phyloP scores from a whole-genome alignment of 108 stramenopile genomes.

The Epithemia pelagica region DNA sequence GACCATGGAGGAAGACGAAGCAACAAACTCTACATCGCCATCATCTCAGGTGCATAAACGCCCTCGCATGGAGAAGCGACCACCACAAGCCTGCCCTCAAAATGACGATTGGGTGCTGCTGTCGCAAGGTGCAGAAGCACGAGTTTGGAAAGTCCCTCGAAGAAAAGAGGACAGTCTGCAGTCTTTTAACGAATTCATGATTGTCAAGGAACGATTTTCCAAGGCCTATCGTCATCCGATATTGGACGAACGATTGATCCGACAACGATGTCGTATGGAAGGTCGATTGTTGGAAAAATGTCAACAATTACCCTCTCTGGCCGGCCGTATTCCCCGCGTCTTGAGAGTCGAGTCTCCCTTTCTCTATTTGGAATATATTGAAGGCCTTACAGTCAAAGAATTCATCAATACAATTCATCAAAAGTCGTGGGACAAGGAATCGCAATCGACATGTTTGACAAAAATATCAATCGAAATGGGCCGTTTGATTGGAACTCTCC shows the following conservation, averaged over 20 bases:
- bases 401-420: slow-evolving; percentile 22
- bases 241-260: slow-evolving; percentile 86
- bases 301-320: background rate
- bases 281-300: slow-evolving; percentile 36
- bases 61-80: background rate
- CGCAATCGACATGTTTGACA: background rate
- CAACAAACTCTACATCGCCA: background rate
- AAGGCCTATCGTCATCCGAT: slow-evolving; percentile 92
- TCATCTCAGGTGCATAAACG: background rate
- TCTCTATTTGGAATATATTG: slow-evolving; percentile 61
- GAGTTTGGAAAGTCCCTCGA: slow-evolving; percentile 52
- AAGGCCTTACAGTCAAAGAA: slow-evolving; percentile 60
- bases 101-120: slow-evolving; percentile 47
- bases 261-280: slow-evolving; percentile 70
- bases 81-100: slow-evolving; percentile 1
- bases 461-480: slow-evolving; percentile 62
- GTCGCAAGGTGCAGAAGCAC: slow-evolving; percentile 84
- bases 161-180: background rate
- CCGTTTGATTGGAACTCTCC: slow-evolving; percentile 69
- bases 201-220: slow-evolving; percentile 86
- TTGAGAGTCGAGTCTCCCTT: slow-evolving; percentile 24
- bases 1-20: too few relatives aligned
- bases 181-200: background rate
- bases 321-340: slow-evolving; percentile 33
- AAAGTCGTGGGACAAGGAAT: background rate